Evolutionary conservation across 169 alveolate species (phyloP).

Genomic region (Plasmodium gonderi): DNA sequence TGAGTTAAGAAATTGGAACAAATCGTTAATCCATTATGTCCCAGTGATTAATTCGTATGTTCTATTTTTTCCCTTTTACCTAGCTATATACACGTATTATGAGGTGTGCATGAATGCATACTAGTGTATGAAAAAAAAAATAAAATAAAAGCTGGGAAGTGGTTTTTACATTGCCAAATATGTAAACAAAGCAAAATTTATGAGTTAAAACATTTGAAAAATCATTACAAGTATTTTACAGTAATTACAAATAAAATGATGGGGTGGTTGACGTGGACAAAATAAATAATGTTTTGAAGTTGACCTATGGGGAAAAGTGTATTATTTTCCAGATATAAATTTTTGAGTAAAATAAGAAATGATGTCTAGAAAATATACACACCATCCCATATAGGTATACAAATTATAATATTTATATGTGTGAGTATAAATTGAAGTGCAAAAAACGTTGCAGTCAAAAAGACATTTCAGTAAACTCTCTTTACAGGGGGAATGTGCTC

Average conservation of each 20-base stretch:
- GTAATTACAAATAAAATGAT: neutral
- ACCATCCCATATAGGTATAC: neutral
- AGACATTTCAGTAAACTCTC: constrained; percentile 79
- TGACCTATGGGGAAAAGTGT: neutral
- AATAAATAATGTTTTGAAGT: neutral
- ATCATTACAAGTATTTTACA: neutral
- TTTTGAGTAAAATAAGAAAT: neutral
- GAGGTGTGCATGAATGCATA: neutral
- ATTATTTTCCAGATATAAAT: neutral
- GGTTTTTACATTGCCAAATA: neutral
- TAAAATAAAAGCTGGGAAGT: neutral
- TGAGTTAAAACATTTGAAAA: neutral
- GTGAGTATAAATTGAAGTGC: no score
- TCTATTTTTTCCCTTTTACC: neutral
- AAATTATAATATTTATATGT: neutral
- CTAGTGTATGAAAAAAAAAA: neutral
- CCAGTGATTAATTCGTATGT: neutral
- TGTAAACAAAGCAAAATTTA: neutral
- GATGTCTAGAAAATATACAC: neutral
- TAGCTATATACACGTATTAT: neutral
- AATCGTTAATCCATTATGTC: neutral
- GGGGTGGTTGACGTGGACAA: neutral
- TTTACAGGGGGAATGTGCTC: constrained; percentile 91
- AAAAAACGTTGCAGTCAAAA: neutral
- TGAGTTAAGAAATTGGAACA: neutral